phyloP scores from a whole-genome alignment of 495 filamentous ascomycete species.

The Penicillium mononematosum region DNA sequence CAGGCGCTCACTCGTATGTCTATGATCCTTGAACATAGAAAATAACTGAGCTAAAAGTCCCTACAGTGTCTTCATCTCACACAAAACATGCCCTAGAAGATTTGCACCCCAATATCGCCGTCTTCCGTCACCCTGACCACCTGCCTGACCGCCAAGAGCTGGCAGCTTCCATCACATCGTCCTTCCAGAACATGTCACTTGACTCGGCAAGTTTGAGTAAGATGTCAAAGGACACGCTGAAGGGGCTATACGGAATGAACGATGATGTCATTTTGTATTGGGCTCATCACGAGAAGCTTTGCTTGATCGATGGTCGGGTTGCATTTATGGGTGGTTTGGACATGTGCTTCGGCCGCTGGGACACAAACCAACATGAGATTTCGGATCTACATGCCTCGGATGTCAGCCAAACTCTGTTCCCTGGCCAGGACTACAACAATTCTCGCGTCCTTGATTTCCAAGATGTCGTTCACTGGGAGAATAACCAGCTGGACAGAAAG shows the following conservation, averaged over 20 bases:
- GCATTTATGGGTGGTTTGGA: slow-evolving; percentile 85
- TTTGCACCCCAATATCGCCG: slow-evolving; percentile 81
- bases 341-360: slow-evolving; percentile 65
- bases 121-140: slow-evolving; percentile 93
- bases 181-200: slow-evolving; percentile 53
- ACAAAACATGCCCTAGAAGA: slow-evolving; percentile 80
- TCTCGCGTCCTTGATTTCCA: slow-evolving; percentile 84
- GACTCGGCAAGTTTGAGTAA: slow-evolving; percentile 53
- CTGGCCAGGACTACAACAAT: slow-evolving; percentile 95
- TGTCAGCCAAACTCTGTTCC: slow-evolving; percentile 72
- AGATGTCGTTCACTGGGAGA: slow-evolving; percentile 76
- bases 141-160: slow-evolving; percentile 65
- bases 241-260: slow-evolving; percentile 75
- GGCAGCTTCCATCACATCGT: slow-evolving; percentile 47
- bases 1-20: slow-evolving; percentile 81
- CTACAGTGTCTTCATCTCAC: slow-evolving; percentile 72
- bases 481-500: slow-evolving; percentile 83
- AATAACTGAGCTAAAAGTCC: background rate
- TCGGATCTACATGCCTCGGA: slow-evolving; percentile 82
- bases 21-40: background rate
- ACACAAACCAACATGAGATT: slow-evolving; percentile 71
- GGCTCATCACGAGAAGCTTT: slow-evolving; percentile 96
- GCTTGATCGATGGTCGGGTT: slow-evolving; percentile 71
- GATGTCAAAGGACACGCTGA: slow-evolving; percentile 64
- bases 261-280: slow-evolving; percentile 86